phyloP scores from a whole-genome alignment of 345 rosid species.

The Boechera divaricarpa region DNA sequence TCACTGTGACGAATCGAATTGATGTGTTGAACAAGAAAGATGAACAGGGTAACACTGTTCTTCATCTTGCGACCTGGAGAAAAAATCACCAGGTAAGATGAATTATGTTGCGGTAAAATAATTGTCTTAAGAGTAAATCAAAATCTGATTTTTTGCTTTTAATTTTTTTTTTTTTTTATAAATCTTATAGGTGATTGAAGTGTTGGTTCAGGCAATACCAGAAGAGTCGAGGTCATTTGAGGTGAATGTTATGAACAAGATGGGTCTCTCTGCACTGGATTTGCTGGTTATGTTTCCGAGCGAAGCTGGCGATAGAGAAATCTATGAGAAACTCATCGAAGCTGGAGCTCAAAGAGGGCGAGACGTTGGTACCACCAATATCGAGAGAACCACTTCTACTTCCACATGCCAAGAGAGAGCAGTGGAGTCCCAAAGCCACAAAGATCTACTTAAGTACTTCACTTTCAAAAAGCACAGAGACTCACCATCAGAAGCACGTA shows the following conservation, averaged over 20 bases:
- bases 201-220: constrained; percentile 44
- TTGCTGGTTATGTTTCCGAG: constrained; percentile 58
- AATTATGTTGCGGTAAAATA: not conserved
- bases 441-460: constrained; percentile 53
- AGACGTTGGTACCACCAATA: constrained; percentile 33
- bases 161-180: too few species aligned
- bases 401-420: constrained; percentile 32
- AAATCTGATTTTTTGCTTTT: too few species aligned
- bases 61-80: constrained; percentile 55
- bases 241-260: constrained; percentile 52
- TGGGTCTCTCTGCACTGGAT: constrained; percentile 57
- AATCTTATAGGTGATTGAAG: constrained; percentile 49
- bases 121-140: not conserved
- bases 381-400: constrained; percentile 31
- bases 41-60: constrained; percentile 51
- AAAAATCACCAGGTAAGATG: constrained; percentile 48
- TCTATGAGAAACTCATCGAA: constrained; percentile 46
- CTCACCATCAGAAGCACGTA: constrained; percentile 60
- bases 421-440: constrained; percentile 15
- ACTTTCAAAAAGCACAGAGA: constrained; percentile 65
- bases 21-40: constrained; percentile 49
- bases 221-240: constrained; percentile 39
- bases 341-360: constrained; percentile 51
- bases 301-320: constrained; percentile 65
- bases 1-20: constrained; percentile 39